Base-by-base conservation (phyloP, 305 asterid species). In the Rubia balearica region DNA sequence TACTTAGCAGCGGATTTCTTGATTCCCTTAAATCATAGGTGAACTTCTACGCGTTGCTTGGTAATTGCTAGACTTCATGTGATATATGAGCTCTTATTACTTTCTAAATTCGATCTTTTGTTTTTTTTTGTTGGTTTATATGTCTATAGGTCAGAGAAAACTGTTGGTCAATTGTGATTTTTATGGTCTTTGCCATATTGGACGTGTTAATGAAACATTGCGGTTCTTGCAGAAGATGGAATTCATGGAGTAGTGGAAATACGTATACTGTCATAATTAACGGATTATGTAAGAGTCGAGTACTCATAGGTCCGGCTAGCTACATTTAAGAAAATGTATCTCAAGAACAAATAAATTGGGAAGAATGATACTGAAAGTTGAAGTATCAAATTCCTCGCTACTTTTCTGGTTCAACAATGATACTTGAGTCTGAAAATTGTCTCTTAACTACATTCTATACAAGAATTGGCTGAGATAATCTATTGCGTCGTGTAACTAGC, bases 1-100 rank as follows among this genome's bases (percentile, higher is more conserved):
- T 89, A 78, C 87, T 93, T 19, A 78, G 89, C 61, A 81, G 76
- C 41, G 93, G 98, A 11, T 84, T 88, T 56, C 81, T 85, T 17
- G 86, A 85, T 57, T 74, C 89, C n/a, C 77, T 83, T 67, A 86
- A 77, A 74, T 75, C 85, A 2, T 75, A 69, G 83, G 75, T 74
- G 27, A 42, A 65, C 61, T 51, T 13, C 74, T 67, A 36, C 41
- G 0, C 21, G 19, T 70, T 74, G 70, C 61, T 48, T 65, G 38
- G 16, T 1, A 4, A 13, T 4, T 41, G 55, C 27, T 38, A 8
- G 24, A 61, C 42, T 53, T 75, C 51, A 57, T 42, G 61, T 67
- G 46, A 43, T 56, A 45, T 13, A 4, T 56, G 8, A 5, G 42
- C 24, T 36, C 51, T 12, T 12, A 24, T n/a, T 51, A 33, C 60